phyloP scores from a whole-genome alignment of 2,329 filamentous ascomycete species.

The Microdochium trichocladiopsis region DNA sequence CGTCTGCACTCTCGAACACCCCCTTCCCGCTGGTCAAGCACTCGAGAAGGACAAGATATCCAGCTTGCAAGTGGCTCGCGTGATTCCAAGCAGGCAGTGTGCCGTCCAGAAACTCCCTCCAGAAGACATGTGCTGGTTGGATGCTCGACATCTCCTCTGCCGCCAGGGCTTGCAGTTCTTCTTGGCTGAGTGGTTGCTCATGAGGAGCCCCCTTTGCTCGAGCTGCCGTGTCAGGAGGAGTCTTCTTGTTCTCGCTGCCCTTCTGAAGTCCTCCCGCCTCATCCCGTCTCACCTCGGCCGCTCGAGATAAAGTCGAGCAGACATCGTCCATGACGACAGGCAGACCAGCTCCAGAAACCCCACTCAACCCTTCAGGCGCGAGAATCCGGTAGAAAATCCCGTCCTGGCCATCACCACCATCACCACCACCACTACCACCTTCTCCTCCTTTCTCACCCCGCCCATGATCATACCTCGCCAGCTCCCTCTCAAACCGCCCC shows the following conservation, averaged over 20 bases:
- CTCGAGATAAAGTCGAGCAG: background rate
- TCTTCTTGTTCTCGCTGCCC: background rate
- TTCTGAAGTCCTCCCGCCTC: no score
- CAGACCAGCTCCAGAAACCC: background rate
- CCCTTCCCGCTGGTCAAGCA: constrained; percentile 13
- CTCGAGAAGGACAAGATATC: constrained; percentile 20
- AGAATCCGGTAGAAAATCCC: background rate
- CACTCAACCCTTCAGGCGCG: background rate
- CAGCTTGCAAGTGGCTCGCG: constrained; percentile 23
- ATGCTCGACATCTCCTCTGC: constrained; percentile 3
- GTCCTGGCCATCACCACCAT: no score
- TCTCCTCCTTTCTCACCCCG: no score
- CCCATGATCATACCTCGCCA: background rate
- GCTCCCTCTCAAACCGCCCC: constrained; percentile 4
- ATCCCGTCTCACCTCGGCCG: no score
- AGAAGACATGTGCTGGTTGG: constrained; percentile 12
- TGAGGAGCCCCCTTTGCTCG: no score
- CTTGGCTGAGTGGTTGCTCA: no score
- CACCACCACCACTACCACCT: no score
- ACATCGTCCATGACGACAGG: background rate
- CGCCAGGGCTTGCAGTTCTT: background rate
- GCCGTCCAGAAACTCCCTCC: constrained; percentile 16
- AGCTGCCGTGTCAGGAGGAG: no score
- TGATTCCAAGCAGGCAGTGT: constrained; percentile 23
- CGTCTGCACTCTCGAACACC: constrained; percentile 17